Evolutionary conservation across 2,329 filamentous ascomycete genomes (phyloP).

Genomic region (Xylaria sp.): DNA sequence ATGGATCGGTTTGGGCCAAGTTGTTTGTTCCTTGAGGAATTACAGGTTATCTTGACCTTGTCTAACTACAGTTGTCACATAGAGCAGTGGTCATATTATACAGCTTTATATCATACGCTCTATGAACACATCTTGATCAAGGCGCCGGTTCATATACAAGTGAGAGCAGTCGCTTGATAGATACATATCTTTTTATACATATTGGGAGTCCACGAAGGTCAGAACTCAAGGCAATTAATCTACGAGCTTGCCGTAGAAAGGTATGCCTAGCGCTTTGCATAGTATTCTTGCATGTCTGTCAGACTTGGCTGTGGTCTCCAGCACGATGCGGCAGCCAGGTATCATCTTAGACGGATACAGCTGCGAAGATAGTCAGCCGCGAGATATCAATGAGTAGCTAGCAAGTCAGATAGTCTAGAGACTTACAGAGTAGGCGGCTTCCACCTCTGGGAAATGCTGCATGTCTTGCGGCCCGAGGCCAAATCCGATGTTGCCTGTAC

Average conservation of each 20-base stretch:
- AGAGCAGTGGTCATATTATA: conserved; percentile 38
- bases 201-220: not conserved
- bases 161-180: conserved; percentile 8
- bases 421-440: conserved; percentile 93
- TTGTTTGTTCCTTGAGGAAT: not conserved
- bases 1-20: not conserved
- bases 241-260: conserved; percentile 81
- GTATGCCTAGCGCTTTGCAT: conserved; percentile 76
- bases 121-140: conserved; percentile 17
- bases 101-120: conserved; percentile 45
- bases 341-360: conserved; percentile 77
- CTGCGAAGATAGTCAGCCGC: conserved; percentile 49
- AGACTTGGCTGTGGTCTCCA: conserved; percentile 85
- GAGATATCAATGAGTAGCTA: not conserved
- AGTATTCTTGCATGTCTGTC: conserved; percentile 87
- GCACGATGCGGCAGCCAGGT: conserved; percentile 83
- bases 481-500: conserved; percentile 86
- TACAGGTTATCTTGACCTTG: not conserved
- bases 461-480: conserved; percentile 82
- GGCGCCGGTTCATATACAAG: conserved; percentile 30
- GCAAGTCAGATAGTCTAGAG: conserved; percentile 14
- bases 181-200: conserved; percentile 16
- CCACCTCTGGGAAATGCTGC: conserved; percentile 90
- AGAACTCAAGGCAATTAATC: conserved; percentile 40
- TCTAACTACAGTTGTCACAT: not conserved